Evolutionary conservation across 2,329 filamentous ascomycete species (phyloP).

Genomic region (Microcera coccophila): DNA sequence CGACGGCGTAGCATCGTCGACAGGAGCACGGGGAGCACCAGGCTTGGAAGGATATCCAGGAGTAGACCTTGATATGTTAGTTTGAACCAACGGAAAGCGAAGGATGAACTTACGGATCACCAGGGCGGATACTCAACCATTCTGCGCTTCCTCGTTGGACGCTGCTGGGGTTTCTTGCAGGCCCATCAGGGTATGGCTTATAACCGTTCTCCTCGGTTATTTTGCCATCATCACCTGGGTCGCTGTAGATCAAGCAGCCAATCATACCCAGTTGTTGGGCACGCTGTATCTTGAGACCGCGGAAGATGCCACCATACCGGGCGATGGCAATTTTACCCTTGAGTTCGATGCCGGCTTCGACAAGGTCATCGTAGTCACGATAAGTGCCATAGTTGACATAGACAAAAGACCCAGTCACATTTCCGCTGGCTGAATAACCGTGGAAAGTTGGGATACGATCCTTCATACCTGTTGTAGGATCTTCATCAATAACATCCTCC

Average conservation of each 20-base stretch:
- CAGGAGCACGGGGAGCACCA: constrained; percentile 71
- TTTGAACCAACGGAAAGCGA: not conserved
- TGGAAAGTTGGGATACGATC: constrained; percentile 86
- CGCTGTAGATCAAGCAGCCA: constrained; percentile 78
- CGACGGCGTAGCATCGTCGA: constrained; percentile 66
- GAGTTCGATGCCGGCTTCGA: constrained; percentile 69
- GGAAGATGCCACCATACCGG: constrained; percentile 82
- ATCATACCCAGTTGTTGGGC: constrained; percentile 88
- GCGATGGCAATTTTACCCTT: constrained; percentile 82
- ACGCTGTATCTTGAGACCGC: constrained; percentile 87
- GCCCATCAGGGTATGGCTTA: constrained; percentile 76
- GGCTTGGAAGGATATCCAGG: constrained; percentile 92
- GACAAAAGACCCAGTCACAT: constrained; percentile 82
- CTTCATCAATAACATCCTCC: constrained; percentile 80
- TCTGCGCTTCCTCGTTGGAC: constrained; percentile 87
- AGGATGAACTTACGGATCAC: constrained; percentile 56
- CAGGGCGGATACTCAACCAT: constrained; percentile 66
- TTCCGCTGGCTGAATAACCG: constrained; percentile 87
- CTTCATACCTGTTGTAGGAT: constrained; percentile 68
- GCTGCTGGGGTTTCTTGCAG: constrained; percentile 80
- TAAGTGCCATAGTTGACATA: constrained; percentile 91
- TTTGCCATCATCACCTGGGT: constrained; percentile 84
- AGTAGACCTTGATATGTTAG: constrained; percentile 56
- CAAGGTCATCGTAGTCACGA: constrained; percentile 77
- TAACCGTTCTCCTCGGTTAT: constrained; percentile 78